Conservation (phyloP, 805 yeast genomes). For the Nakazawaea anatomiae region DNA sequence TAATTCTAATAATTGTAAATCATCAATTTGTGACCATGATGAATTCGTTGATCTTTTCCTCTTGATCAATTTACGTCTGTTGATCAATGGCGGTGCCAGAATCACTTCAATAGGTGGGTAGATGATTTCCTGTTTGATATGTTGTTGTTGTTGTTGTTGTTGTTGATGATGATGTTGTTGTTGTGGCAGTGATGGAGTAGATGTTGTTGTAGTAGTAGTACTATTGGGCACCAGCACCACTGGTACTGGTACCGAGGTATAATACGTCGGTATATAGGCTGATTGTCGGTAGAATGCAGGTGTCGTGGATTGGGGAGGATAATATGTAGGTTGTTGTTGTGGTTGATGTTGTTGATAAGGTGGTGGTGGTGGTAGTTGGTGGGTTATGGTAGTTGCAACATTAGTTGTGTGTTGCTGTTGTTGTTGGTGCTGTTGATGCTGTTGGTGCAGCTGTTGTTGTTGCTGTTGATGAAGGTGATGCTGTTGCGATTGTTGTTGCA, state of each 20-base stretch:
- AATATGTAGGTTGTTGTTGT: too few relatives aligned
- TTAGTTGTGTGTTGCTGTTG: not conserved
- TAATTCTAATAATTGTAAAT: conserved; percentile 8
- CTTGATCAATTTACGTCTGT: conserved; percentile 1
- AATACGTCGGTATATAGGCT: too few relatives aligned
- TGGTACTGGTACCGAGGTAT: too few relatives aligned
- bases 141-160: not conserved
- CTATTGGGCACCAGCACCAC: not conserved
- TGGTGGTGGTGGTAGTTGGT: too few relatives aligned
- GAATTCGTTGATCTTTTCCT: conserved; percentile 8
- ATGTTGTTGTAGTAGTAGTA: not conserved
- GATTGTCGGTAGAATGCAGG: too few relatives aligned
- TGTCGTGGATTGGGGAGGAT: too few relatives aligned
- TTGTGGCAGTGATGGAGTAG: not conserved
- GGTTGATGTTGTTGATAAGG: too few relatives aligned
- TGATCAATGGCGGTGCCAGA: conserved; percentile 4
- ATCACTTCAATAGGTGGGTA: conserved; percentile 8
- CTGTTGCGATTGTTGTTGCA: not conserved
- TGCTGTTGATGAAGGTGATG: not conserved
- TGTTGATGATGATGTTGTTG: not conserved
- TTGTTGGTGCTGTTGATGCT: not conserved
- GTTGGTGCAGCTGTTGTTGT: not conserved
- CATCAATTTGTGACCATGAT: conserved; percentile 4
- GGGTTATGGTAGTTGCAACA: too few relatives aligned
- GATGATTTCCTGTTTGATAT: not conserved